These are phyloP conservation scores for Earliella scabrosa DNA, from an alignment of 1,284 basidiomycete genomes.

Conservation along the genomic window DNA sequence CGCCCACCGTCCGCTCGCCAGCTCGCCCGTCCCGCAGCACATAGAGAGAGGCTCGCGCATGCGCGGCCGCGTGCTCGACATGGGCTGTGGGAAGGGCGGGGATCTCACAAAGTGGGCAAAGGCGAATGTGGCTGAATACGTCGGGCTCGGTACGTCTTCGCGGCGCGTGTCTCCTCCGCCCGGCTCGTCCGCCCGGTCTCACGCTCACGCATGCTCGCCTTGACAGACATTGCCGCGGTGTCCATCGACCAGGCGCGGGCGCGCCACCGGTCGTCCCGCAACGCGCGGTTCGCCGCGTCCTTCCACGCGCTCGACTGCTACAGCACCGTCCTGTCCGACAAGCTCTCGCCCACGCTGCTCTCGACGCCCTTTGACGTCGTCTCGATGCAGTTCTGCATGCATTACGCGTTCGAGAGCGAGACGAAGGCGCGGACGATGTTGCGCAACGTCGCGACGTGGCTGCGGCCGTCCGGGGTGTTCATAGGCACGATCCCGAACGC, in stretches of 20 bases:
- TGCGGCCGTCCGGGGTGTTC: slow-evolving; percentile 86
- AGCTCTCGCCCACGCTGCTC: slow-evolving; percentile 64
- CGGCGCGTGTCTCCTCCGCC: not conserved
- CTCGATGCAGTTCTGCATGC: slow-evolving; percentile 99
- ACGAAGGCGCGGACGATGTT: slow-evolving; percentile 92
- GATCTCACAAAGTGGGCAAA: slow-evolving; percentile 97
- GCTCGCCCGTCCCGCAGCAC: slow-evolving; percentile 33
- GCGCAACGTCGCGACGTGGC: slow-evolving; percentile 83
- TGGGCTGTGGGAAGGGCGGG: slow-evolving; percentile 98
- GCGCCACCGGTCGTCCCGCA: slow-evolving; percentile 57
- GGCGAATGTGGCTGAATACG: slow-evolving; percentile 80
- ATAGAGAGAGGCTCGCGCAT: slow-evolving; percentile 31
- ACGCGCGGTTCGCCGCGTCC: slow-evolving; percentile 68
- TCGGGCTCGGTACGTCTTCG: slow-evolving; percentile 74
- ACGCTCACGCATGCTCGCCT: slow-evolving; percentile 10
- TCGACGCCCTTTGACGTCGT: slow-evolving; percentile 87
- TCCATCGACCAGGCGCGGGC: slow-evolving; percentile 89
- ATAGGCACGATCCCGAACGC: slow-evolving; percentile 95
- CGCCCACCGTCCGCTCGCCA: slow-evolving; percentile 63
- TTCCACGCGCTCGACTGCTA: slow-evolving; percentile 95
- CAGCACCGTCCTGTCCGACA: slow-evolving; percentile 68
- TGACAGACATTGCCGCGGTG: slow-evolving; percentile 85
- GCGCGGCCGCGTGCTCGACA: slow-evolving; percentile 85
- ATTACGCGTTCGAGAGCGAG: slow-evolving; percentile 95
- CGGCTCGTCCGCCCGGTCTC: slow-evolving; percentile 7